Evolutionary conservation across 2,329 filamentous ascomycete genomes (phyloP).

Genomic region (Botrytis porri): DNA sequence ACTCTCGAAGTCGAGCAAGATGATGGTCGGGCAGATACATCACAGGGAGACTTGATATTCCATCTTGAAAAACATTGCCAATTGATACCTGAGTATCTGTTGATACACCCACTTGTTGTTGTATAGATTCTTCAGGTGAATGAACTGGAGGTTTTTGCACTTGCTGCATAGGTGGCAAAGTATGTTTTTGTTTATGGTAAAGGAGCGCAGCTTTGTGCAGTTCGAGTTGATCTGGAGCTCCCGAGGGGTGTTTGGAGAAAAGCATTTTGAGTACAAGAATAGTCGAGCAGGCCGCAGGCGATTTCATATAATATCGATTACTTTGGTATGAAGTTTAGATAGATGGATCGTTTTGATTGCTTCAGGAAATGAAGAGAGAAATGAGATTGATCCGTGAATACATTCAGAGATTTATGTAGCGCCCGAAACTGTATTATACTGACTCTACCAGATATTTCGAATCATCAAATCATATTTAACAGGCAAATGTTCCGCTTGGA

Average conservation of each 20-base stretch:
- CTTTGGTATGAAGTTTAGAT: neutral
- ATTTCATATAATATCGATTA: neutral
- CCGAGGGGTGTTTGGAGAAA: neutral
- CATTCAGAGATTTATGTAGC: too few relatives aligned
- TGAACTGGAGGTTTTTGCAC: too few relatives aligned
- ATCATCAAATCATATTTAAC: neutral
- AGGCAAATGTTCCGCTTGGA: neutral
- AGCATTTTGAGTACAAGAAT: neutral
- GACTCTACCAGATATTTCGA: neutral
- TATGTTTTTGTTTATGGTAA: neutral
- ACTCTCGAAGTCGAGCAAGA: neutral
- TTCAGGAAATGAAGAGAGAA: neutral
- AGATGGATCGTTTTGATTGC: neutral
- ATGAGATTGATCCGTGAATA: neutral
- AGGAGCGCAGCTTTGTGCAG: neutral
- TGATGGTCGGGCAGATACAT: neutral
- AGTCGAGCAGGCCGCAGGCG: too few relatives aligned
- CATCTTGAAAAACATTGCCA: slow-evolving; percentile 2
- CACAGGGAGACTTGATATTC: neutral
- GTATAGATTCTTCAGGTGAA: neutral
- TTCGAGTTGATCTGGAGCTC: neutral
- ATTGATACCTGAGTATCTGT: neutral
- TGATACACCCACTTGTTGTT: neutral
- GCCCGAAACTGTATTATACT: neutral
- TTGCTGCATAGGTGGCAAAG: neutral